phyloP scores from a whole-genome alignment of 441 rosid species.

The Arabidopsis hybrid region DNA sequence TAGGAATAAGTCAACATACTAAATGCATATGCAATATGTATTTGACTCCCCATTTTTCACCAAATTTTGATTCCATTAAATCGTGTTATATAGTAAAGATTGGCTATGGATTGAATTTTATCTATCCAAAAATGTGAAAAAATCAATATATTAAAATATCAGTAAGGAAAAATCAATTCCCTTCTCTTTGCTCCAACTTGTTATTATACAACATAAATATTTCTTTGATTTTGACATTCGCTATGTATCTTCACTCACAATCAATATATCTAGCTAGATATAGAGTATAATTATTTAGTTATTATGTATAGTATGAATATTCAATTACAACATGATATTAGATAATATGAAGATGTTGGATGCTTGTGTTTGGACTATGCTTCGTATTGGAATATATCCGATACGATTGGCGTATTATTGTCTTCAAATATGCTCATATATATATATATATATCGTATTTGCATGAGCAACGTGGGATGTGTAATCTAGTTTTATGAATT shows the following conservation, averaged over 20 bases:
- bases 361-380: conserved; percentile 43
- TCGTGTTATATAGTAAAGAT: no score
- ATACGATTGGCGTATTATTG: conserved; percentile 34
- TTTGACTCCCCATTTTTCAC: no score
- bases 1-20: neutral
- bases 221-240: conserved; percentile 23
- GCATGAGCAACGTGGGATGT: conserved; percentile 44
- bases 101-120: no score
- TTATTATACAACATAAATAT: conserved; percentile 1
- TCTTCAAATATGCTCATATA: conserved; percentile 27
- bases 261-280: neutral
- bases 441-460: neutral
- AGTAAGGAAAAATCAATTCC: neutral
- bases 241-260: conserved; percentile 1
- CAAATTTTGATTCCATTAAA: no score
- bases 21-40: no score
- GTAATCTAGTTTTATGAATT: conserved; percentile 14
- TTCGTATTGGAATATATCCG: conserved; percentile 35
- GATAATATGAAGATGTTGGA: conserved; percentile 38
- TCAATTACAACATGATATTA: conserved; percentile 19
- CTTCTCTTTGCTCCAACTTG: neutral
- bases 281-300: neutral
- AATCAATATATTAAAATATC: neutral
- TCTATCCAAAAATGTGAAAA: no score
- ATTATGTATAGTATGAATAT: conserved; percentile 8